Base-by-base conservation (phyloP, 139 green algal genomes). In the Marvania coccoides region DNA sequence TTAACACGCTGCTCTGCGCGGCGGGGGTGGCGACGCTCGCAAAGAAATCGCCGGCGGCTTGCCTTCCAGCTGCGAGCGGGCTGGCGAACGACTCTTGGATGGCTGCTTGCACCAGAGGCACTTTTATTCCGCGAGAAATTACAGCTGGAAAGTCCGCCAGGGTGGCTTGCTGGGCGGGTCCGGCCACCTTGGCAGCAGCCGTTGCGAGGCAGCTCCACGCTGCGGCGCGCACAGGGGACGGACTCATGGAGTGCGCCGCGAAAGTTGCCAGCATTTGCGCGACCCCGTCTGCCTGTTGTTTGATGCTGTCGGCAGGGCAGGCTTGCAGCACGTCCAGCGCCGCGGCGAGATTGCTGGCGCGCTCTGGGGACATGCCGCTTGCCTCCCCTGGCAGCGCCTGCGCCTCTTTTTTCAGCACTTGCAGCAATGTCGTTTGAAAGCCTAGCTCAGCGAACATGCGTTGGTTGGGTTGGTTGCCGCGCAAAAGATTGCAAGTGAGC, bases 401-500 rank as follows among this genome's bases (percentile, higher is more conserved):
- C 19, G 19, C 19, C 19, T 51, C 42, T 19, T 51, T 19, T 51
- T 51, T 19, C 19, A 51, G 42, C 42, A 19, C 42, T 26, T 54
- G 14, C 3, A 47, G 37, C 57, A 72, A 36, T 23, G 39, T 35
- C 8, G 57, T 28, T 15, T 65, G 53, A 24, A 40, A 34, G 42
- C 53, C 65, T 15, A 34, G 29, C 23, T 74, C 58, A 65, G 75
- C 68, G 83, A 95, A 95, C 66, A 93, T 80, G 3, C 81, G 65
- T 78, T 95, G 88, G 64, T 96, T 97, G 47, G 78, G 82, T 13
- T 64, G 29, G 68, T 91, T 94, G 45, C 55, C 71, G 4, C 84
- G 54, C 39, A 98, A 70, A 51, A 97, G 73, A 62, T 91, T 95
- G 73, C 85, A 90, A 26, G 92, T 72, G 48, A 98, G 79, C 74